Percentiles rank a stretch among this genome's conserved stretches.
These are phyloP conservation scores for Thyridium curvatum DNA, from an alignment of 2,329 filamentous ascomycete species.

Conservation along the genomic window DNA sequence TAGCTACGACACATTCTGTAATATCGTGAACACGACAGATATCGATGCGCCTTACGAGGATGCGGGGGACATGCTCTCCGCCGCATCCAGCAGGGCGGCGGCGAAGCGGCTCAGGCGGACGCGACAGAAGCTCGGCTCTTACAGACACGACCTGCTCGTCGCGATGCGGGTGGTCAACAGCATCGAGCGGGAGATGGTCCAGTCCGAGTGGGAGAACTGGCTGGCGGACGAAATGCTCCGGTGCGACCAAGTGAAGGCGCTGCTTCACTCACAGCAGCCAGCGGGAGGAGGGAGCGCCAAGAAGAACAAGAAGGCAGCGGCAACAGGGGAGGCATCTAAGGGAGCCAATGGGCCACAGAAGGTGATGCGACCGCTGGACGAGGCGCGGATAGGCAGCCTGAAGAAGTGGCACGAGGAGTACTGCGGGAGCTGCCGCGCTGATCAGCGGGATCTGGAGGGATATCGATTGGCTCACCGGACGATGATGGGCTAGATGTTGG, in stretches of 20 bases:
- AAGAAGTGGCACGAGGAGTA: conserved; percentile 45
- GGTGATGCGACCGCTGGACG: conserved; percentile 17
- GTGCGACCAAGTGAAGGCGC: conserved; percentile 56
- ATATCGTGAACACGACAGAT: conserved; percentile 51
- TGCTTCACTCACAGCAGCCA: conserved; percentile 25
- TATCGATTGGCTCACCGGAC: too few relatives aligned
- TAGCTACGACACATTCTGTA: conserved; percentile 55
- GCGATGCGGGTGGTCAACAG: conserved; percentile 85
- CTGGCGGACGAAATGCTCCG: conserved; percentile 69
- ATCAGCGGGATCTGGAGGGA: conserved; percentile 22
- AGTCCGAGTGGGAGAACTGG: conserved; percentile 92
- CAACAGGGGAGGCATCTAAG: conserved; percentile 10
- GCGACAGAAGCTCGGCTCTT: conserved; percentile 74
- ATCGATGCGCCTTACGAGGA: conserved; percentile 51
- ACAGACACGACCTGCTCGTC: conserved; percentile 85
- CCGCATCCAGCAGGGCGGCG: conserved; percentile 43
- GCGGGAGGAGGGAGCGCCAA: conserved; percentile 6
- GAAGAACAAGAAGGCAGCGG: conserved; percentile 1
- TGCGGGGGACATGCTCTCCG: conserved; percentile 39
- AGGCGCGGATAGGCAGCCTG: conserved; percentile 28
- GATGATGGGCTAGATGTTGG: too few relatives aligned
- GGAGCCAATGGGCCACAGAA: conserved; percentile 10
- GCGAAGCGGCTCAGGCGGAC: conserved; percentile 67
- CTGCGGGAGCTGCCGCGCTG: conserved; percentile 48
- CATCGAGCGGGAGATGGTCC: conserved; percentile 79